A percentile compares a stretch with the other conserved stretches of the same genome.
Conservation (phyloP, 176 grass and related monocot genomes). For the Bonia amplexicaulis region DNA sequence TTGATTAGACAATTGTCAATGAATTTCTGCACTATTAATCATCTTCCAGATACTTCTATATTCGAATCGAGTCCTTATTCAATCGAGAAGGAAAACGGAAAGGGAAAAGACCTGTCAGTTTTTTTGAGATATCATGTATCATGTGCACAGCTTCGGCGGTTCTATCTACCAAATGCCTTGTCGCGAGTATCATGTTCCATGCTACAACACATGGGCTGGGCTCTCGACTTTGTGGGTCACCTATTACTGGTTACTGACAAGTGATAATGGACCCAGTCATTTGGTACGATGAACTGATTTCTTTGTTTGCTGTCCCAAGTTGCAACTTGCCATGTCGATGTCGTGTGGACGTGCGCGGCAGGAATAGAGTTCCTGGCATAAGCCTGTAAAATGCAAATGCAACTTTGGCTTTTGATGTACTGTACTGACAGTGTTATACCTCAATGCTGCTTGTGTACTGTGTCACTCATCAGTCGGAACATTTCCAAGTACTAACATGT, state of each 20-base stretch:
- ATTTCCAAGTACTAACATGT: background rate
- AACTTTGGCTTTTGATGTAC: background rate
- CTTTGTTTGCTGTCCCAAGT: background rate
- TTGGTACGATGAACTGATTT: background rate
- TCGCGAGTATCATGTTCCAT: background rate
- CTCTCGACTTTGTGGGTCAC: background rate
- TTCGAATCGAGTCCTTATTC: background rate
- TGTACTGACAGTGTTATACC: background rate
- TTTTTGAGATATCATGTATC: too few relatives aligned
- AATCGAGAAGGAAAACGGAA: background rate
- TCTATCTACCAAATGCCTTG: background rate
- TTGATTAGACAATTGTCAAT: too few relatives aligned
- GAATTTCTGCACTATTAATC: background rate
- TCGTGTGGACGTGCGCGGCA: background rate
- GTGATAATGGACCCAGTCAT: background rate
- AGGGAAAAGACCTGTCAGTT: background rate
- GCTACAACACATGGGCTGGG: background rate
- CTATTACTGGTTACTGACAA: background rate
- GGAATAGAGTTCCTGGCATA: background rate
- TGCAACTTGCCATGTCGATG: background rate
- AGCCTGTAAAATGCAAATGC: background rate
- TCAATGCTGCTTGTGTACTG: background rate
- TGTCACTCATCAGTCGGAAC: background rate
- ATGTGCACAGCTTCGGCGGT: too few relatives aligned
- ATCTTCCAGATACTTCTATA: background rate